Evolutionary conservation across 371 early-diverging fungal species (phyloP).

Genomic region (Batrachochytrium dendrobatidis): DNA sequence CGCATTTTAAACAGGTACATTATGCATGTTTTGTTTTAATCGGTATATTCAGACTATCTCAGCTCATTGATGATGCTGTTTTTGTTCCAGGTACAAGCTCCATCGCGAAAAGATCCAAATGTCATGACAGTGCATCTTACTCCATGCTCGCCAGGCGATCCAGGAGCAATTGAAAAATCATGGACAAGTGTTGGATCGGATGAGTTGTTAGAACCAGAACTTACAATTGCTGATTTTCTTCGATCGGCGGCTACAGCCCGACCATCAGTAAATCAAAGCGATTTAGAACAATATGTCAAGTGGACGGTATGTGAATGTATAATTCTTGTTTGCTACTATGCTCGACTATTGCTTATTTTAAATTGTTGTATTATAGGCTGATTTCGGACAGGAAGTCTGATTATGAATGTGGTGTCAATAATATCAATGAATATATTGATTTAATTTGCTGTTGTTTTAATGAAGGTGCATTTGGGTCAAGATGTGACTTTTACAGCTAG

Average conservation of each 20-base stretch:
- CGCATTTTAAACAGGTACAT: slow-evolving; percentile 82
- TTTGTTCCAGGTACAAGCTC: slow-evolving; percentile 45
- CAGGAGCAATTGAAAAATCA: slow-evolving; percentile 77
- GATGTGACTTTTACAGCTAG: too few species aligned
- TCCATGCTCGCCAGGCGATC: slow-evolving; percentile 93
- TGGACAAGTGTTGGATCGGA: slow-evolving; percentile 84
- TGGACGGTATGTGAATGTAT: slow-evolving; percentile 71
- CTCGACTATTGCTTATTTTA: too few species aligned
- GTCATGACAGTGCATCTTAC: slow-evolving; percentile 58
- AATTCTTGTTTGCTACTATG: neutral
- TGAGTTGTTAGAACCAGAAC: slow-evolving; percentile 84
- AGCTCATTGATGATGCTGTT: slow-evolving; percentile 4
- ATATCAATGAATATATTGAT: neutral
- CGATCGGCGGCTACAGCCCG: slow-evolving; percentile 69
- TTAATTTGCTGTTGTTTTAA: neutral
- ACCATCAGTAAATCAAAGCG: slow-evolving; percentile 80
- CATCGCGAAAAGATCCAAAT: slow-evolving; percentile 52
- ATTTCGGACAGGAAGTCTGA: too few species aligned
- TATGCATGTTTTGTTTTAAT: neutral
- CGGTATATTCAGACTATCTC: slow-evolving; percentile 1
- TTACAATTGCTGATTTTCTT: slow-evolving; percentile 78
- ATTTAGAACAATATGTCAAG: slow-evolving; percentile 71
- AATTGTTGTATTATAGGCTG: too few species aligned
- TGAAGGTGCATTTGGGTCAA: too few species aligned
- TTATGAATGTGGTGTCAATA: neutral